Percentiles rank a stretch among this genome's conserved stretches.
Conservation (phyloP, 2,329 filamentous ascomycete genomes). For the Arachnomyces sp. region DNA sequence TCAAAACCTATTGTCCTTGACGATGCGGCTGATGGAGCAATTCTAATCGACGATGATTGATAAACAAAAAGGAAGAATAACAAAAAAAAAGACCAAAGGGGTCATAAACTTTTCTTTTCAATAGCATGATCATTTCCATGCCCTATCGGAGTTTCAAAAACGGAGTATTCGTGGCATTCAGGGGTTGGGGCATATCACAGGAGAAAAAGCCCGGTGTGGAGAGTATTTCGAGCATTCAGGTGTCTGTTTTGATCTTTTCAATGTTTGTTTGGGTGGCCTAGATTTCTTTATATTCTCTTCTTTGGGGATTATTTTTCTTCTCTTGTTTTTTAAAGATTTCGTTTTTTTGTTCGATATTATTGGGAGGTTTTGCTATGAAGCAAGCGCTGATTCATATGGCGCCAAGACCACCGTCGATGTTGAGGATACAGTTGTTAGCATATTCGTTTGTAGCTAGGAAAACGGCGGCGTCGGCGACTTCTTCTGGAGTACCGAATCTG, state of each 20-base stretch:
- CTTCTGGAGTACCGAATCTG: constrained; percentile 59
- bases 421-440: constrained; percentile 78
- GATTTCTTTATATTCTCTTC: constrained; percentile 4
- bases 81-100: background rate
- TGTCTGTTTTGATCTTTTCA: too few relatives aligned
- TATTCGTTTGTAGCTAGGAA: constrained; percentile 73
- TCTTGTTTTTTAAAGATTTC: constrained; percentile 14
- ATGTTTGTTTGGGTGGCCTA: background rate
- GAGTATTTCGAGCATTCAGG: too few relatives aligned
- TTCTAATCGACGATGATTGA: constrained; percentile 58
- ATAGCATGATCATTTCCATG: too few relatives aligned
- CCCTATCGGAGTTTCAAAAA: background rate
- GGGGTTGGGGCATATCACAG: background rate
- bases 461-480: constrained; percentile 72
- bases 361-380: background rate
- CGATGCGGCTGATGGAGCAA: constrained; percentile 49
- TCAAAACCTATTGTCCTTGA: constrained; percentile 39
- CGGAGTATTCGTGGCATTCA: too few relatives aligned
- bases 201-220: background rate
- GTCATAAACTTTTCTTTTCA: too few relatives aligned
- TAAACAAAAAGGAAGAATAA: constrained; percentile 24
- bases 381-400: constrained; percentile 41
- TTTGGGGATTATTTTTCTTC: too few relatives aligned
- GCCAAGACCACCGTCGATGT: constrained; percentile 76
- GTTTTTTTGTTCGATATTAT: constrained; percentile 2